phyloP scores from a whole-genome alignment of 345 rosid species.

The Brassica cretica region DNA sequence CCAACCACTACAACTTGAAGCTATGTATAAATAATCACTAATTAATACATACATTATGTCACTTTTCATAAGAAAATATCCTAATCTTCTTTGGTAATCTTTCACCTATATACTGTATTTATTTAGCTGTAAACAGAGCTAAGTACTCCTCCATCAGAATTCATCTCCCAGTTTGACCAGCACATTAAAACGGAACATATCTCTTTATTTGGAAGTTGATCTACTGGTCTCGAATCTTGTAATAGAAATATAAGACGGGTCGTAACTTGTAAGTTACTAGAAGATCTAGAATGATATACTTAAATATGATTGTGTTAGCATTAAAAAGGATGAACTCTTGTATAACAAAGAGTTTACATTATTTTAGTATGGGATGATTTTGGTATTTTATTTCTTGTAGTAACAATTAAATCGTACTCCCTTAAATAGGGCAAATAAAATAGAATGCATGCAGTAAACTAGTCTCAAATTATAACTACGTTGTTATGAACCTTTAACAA shows the following conservation, averaged over 20 bases:
- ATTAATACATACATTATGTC: conserved; percentile 15
- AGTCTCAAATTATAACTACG: not conserved
- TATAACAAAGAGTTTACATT: not conserved
- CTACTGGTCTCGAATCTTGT: not conserved
- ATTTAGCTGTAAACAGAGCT: conserved; percentile 23
- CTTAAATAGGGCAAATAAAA: not conserved
- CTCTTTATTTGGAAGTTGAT: not conserved
- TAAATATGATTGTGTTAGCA: not conserved
- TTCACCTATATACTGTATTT: conserved; percentile 20
- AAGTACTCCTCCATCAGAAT: conserved; percentile 26
- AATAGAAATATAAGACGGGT: not conserved
- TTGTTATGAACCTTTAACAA: not conserved
- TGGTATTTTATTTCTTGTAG: not conserved
- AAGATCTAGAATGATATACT: not conserved
- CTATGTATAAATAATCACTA: not conserved
- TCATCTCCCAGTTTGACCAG: conserved; percentile 17
- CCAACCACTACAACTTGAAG: conserved; percentile 24
- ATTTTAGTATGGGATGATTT: not conserved
- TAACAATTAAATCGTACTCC: not conserved
- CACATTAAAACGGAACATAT: not conserved
- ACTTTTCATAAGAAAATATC: conserved; percentile 24
- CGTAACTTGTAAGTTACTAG: not conserved
- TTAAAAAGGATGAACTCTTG: not conserved
- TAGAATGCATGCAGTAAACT: not conserved
- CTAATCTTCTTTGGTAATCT: conserved; percentile 34